Evolutionary conservation across 805 yeast genomes (phyloP), one percentile per base, ranked within the genome.

Genomic region (Candida loeiensis): DNA sequence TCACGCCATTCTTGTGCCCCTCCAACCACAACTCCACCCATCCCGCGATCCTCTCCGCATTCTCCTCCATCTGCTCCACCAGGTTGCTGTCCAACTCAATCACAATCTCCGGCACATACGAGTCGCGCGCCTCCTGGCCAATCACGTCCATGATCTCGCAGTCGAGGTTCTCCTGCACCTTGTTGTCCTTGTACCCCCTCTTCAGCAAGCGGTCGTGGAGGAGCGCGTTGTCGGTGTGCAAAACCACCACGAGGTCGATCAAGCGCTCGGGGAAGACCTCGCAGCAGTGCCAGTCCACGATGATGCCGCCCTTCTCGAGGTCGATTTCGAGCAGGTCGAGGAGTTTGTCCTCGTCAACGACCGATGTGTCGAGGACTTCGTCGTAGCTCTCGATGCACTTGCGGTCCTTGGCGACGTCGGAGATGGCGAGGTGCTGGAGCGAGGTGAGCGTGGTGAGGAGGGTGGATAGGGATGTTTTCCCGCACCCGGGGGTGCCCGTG

Each of bases 271-370:
- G 98, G 56, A 93, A 91, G 15, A 87, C 77, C 55, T 93, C 99
- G 63, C 95, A 88, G 33, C 91, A 93, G 59, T 93, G 99, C 99
- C 99, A 93, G 61, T 93, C 99, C 9, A 93, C 73, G 6, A 93
- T 69, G n/a, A 74, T 71, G 1, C 95, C 95, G n/a, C 99, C 99
- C 47, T 78, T 69, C 39, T 82, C 83, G 36, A 90, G 68, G 28
- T 82, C 75, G 5, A 82, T 81, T 59, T 90, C 96, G 36, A 93
- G 62, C 17, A 77, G 77, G 58, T 93, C 98, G 43, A 89, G 63
- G 11, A 91, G 68, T 56, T 79, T 82, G 55, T 93, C 98, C 54
- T 91, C 99, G 63, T 93, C 96, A 4, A 91, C 96, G 29, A 91
- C 86, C 36, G 82, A 77, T 2, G 95, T 79, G 53, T 91, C 88